Evolutionary conservation across 306 rosid genomes (phyloP), one percentile per base, ranked within the genome.

Genomic region (Hippophae tibetana): DNA sequence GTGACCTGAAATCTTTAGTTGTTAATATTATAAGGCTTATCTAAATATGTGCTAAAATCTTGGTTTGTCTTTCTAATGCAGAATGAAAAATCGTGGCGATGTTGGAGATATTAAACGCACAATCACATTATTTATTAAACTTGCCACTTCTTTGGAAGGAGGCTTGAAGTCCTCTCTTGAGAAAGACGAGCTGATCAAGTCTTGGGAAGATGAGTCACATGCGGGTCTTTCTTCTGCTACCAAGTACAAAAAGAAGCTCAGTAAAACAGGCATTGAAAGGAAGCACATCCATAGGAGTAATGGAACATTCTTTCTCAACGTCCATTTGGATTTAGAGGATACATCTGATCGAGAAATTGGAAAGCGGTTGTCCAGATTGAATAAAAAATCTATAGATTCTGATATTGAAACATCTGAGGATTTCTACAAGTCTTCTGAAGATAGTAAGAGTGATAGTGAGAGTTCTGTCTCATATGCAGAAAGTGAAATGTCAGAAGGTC

Each of bases 331-430:
- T 53, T 69, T 73, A 68, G 96, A 85, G 49, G 76, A 78, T 69
- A 76, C 86, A 43, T 92, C 98, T 58, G 98, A 92, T 75, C 75
- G 88, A 60, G 98, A 87, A 76, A 81, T 92, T 62, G 83, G 87
- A 72, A 81, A 87, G 73, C 81, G 93, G 53, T 75, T 92, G 58
- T 84, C 85, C 58, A 86, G 76, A 76, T 76, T 85, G 86, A 92
- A 88, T 71, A 88, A 78, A 71, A 86, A 72, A 73, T 68, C 82
- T 51, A 61, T 82, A 68, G 94, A 70, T 71, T 93, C 99, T 54
- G 97, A 82, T 63, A 84, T 86, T 76, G 97, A 93, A 67, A 88
- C 95, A 42, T 93, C 97, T 46, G 97, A 93, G 64, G 98, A 92
- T 47, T 62, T 68, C 67, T 88, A 80, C 64, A 67, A 76, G 75